Percentiles rank a stretch among this genome's conserved stretches.
phyloP scores from a whole-genome alignment of 2,329 filamentous ascomycete species.

The Colletotrichum higginsianum region DNA sequence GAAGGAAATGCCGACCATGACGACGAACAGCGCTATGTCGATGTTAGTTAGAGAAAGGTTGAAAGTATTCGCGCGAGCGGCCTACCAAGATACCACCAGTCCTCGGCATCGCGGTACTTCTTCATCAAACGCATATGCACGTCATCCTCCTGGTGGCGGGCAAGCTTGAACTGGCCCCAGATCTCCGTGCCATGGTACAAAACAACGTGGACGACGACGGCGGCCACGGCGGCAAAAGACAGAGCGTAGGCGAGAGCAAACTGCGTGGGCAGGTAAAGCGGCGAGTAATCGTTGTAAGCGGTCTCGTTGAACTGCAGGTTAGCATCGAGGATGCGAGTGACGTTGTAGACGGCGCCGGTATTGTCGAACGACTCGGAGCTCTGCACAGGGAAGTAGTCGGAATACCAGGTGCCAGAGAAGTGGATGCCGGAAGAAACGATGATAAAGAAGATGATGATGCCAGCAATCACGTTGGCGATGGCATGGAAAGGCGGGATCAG shows the following conservation, averaged over 20 bases:
- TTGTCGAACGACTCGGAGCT: constrained; percentile 76
- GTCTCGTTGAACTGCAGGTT: constrained; percentile 72
- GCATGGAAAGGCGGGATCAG: constrained; percentile 73
- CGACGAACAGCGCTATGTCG: constrained; percentile 59
- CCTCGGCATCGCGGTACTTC: constrained; percentile 71
- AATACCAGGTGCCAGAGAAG: constrained; percentile 69
- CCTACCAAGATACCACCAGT: constrained; percentile 72
- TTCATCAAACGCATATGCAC: constrained; percentile 74
- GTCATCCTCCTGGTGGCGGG: constrained; percentile 70
- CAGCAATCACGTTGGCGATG: constrained; percentile 71
- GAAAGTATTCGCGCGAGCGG: constrained; percentile 43
- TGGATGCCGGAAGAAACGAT: constrained; percentile 72
- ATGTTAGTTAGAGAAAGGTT: constrained; percentile 19
- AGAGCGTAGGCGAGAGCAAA: constrained; percentile 74
- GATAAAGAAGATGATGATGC: constrained; percentile 67
- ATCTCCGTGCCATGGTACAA: constrained; percentile 71
- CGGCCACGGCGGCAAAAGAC: constrained; percentile 77
- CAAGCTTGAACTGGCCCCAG: constrained; percentile 68
- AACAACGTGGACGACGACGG: constrained; percentile 70
- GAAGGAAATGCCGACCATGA: constrained; percentile 70
- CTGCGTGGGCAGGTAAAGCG: constrained; percentile 75
- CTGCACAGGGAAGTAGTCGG: constrained; percentile 74
- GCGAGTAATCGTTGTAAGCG: constrained; percentile 75
- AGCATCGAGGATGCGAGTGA: constrained; percentile 70
- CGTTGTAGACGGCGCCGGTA: constrained; percentile 72